Evolutionary conservation across 208 protist species (phyloP).

Genomic region (Crithidia bombi): DNA sequence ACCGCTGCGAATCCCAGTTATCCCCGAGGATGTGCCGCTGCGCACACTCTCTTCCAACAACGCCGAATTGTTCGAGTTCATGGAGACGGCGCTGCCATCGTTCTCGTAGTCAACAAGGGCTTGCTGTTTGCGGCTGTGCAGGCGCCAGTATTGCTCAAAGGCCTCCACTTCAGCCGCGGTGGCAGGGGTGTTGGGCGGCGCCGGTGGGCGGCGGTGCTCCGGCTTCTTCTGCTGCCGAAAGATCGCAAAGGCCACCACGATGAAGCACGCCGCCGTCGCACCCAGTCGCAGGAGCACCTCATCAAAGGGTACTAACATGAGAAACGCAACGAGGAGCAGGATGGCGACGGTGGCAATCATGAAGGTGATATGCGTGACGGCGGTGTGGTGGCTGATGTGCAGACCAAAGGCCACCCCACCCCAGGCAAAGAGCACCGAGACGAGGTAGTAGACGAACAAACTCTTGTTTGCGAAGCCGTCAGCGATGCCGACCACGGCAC

Average conservation of each 20-base stretch:
- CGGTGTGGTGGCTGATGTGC: constrained; percentile 19
- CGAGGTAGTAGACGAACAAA: constrained; percentile 31
- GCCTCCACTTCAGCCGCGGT: constrained; percentile 27
- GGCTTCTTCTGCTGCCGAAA: constrained; percentile 24
- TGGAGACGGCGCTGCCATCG: constrained; percentile 13
- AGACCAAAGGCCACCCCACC: constrained; percentile 31
- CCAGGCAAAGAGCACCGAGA: constrained; percentile 33
- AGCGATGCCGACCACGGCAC: constrained; percentile 29
- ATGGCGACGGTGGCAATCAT: constrained; percentile 22
- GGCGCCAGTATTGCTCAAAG: constrained; percentile 32
- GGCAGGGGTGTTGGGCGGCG: constrained; percentile 38
- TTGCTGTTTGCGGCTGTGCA: constrained; percentile 9
- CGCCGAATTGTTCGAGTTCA: not conserved
- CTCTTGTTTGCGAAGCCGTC: constrained; percentile 20
- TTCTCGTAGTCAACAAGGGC: constrained; percentile 1
- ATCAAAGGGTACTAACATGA: constrained; percentile 20
- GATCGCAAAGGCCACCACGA: constrained; percentile 10
- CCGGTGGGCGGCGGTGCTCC: constrained; percentile 30
- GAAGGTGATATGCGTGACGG: constrained; percentile 16
- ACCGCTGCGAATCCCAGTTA: too few species aligned
- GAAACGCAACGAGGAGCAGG: constrained; percentile 14
- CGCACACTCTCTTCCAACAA: constrained; percentile 1
- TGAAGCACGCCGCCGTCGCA: constrained; percentile 8
- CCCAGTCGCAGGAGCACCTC: constrained; percentile 1
- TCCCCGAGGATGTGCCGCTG: too few species aligned